Evolutionary conservation across 192 early-diverging fungal species (phyloP), one percentile per base, ranked within the genome.

Genomic region (Backusella mclennaniae): DNA sequence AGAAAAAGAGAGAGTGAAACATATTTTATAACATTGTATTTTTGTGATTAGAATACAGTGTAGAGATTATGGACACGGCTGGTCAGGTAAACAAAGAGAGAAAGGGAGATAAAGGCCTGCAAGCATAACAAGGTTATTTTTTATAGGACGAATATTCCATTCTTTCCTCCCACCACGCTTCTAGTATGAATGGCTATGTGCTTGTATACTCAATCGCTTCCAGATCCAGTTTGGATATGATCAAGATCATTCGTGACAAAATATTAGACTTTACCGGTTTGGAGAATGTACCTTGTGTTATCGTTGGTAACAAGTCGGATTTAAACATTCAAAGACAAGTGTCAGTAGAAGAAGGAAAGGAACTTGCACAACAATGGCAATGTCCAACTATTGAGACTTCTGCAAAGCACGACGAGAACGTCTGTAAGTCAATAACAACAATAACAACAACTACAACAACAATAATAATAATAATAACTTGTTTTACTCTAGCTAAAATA

Each of bases 301-400:
- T 98, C 82, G 96, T 96, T 26, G 97, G 93, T 14, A 98, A 97
- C 83, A 99, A 99, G 84, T 88, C 89, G 9, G 97, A 99, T 86
- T 77, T 99, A 66, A 85, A 90, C 35, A 83, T 83, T 35, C 91
- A 95, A 66, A 85, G 93, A 67, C 91, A 95, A 83, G 91, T 99
- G n/a, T 75, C 92, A 9, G 71, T 81, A 1, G 87, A 93, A 33
- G 96, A 99, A 77, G 95, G 91, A 63, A 82, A 91, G 69, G 87
- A 89, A 38, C 74, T 95, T 29, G 95, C 98, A n/a, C 78, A 87
- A 29, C 84, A 91, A 73, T 98, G 94, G 93, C 87, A 90, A 29
- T 98, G 97, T 74, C 86, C 94, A 35, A 93, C 89, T 69, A 86
- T 96, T 63, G 98, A 99, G 81, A 91, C 94, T 9, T 95, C 94